Base-by-base conservation (phyloP, 1,139 yeast genomes). In the Nakaseomyces delphensis region DNA sequence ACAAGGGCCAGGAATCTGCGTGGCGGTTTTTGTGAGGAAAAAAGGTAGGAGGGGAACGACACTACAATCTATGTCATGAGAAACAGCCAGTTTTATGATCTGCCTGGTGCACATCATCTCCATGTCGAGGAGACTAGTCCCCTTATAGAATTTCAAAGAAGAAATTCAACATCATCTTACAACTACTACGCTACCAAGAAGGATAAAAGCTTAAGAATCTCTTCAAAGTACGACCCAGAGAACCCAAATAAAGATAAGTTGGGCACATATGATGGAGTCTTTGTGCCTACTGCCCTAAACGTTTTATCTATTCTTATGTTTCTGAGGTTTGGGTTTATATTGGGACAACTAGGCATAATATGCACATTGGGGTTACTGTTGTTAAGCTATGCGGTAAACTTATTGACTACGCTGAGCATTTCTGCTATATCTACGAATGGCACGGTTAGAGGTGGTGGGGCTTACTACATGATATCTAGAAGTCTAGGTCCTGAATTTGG, bases 361-460 rank as follows among this genome's bases (percentile, higher is more conserved):
- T 89, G 91, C 2, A 68, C 85, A 0, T 55, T 83, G 16, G 65
- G 74, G 1, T 61, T 83, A 18, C 62, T 83, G 27, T 41, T 77
- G 1, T 59, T 82, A 60, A 79, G 87, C 35, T 83, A 81, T 55
- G 56, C 74, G 15, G 81, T 83, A 43, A 76, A 83, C 56, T 65
- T 79, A 9, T 66, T 83, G 44, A 83, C 93, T 0, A 82, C 86
- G 0, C 59, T 83, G 53, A 79, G 87, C 31, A 74, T 83, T 45
- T 77, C 85, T 48, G 91, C 91, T 3, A 83, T 83, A 45, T 81
- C 87, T 2, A 83, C 93, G 3, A 83, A 83, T 57, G 93, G 93
- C 21, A 81, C 85, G 0, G 91, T 83, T 10, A 73, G 80, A 55
- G 91, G 91, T 20, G 93, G 93, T 13, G 93, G 93, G 24, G 89